These are phyloP conservation scores for Alternaria panax DNA, from an alignment of 2,329 filamentous ascomycete species.

Conservation along the genomic window DNA sequence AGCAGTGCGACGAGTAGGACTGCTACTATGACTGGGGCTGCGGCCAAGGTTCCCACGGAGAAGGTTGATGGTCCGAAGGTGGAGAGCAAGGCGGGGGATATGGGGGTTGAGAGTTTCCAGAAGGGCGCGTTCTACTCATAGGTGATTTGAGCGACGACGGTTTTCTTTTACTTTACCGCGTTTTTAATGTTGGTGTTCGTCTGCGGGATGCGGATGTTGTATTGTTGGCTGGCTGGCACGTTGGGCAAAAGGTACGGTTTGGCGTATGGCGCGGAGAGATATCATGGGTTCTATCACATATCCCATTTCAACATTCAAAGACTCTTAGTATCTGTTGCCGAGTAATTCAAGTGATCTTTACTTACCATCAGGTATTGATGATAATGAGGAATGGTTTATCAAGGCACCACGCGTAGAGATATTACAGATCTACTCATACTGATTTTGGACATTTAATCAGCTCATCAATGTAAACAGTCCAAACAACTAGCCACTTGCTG, in stretches of 20 bases:
- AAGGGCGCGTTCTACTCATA: conserved; percentile 73
- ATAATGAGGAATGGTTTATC: no score
- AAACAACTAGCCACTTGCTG: no score
- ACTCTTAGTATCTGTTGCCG: background rate
- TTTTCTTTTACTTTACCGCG: conserved; percentile 20
- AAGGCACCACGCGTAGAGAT: no score
- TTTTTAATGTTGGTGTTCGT: background rate
- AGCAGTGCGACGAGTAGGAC: conserved; percentile 51
- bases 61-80: conserved; percentile 55
- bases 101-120: conserved; percentile 73
- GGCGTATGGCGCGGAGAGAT: conserved; percentile 23
- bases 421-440: no score
- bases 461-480: no score
- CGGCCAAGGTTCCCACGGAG: conserved; percentile 52
- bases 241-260: conserved; percentile 34
- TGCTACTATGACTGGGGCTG: conserved; percentile 54
- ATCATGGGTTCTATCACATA: conserved; percentile 16
- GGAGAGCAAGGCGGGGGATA: conserved; percentile 68
- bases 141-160: conserved; percentile 23
- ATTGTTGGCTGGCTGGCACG: conserved; percentile 28
- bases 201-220: conserved; percentile 15
- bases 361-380: no score
- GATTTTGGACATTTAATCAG: no score
- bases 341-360: no score
- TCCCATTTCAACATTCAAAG: background rate